Conservation (phyloP, 164 flowering plant genomes). For the Akebia trifoliata region DNA sequence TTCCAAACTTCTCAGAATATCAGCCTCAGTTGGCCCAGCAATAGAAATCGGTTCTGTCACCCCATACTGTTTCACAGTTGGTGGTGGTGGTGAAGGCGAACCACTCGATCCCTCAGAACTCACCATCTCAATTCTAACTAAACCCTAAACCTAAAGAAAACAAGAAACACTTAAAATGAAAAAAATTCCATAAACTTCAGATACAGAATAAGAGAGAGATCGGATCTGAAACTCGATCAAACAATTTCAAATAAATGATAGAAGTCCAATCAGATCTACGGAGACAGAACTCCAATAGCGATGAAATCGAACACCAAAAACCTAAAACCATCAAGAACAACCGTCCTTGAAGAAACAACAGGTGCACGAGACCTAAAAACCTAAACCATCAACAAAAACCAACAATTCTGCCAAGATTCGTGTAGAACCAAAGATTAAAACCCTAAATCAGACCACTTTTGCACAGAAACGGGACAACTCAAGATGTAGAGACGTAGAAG, state of each 20-base stretch:
- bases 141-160: not conserved
- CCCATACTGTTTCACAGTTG: conserved; percentile 49
- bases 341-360: too few species aligned
- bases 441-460: too few species aligned
- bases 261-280: not conserved
- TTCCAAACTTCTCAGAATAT: conserved; percentile 50
- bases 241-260: not conserved
- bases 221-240: not conserved
- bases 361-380: too few species aligned
- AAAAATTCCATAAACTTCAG: not conserved
- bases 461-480: too few species aligned
- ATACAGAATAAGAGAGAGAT: not conserved
- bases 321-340: too few species aligned
- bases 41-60: conserved; percentile 71
- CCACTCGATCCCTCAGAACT: conserved; percentile 28
- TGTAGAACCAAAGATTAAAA: too few species aligned
- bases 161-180: not conserved
- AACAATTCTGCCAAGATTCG: too few species aligned
- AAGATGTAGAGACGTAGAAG: too few species aligned
- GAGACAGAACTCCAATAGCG: too few species aligned
- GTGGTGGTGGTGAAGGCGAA: conserved; percentile 24
- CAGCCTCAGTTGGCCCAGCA: conserved; percentile 64
- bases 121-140: conserved; percentile 26
- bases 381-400: too few species aligned
- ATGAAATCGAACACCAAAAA: too few species aligned